Conservation (phyloP, 495 filamentous ascomycete genomes). For the Xylaria curta region DNA sequence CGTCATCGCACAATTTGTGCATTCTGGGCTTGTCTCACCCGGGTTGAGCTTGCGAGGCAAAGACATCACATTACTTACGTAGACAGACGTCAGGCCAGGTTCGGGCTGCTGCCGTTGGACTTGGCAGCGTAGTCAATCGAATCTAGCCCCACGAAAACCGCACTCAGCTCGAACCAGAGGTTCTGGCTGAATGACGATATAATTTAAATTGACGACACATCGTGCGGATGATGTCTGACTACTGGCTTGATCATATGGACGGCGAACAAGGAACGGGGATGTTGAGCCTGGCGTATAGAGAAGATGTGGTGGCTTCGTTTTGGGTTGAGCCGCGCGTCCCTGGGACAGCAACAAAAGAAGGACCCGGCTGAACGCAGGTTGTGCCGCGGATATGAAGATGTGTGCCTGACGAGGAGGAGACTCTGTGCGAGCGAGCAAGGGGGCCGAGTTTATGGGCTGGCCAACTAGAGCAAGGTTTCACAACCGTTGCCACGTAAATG, state of each 20-base stretch:
- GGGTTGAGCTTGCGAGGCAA: constrained; percentile 4
- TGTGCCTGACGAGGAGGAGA: constrained; percentile 1
- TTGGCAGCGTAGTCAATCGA: constrained; percentile 6
- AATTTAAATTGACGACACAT: not conserved
- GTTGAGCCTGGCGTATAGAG: constrained; percentile 2
- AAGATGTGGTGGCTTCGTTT: not conserved
- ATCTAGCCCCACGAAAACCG: not conserved
- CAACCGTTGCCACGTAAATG: not conserved
- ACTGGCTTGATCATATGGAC: constrained; percentile 7
- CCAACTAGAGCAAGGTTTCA: constrained; percentile 17
- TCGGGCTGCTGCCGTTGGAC: not conserved
- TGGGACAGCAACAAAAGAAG: not conserved
- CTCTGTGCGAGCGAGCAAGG: constrained; percentile 2
- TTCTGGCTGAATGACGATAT: not conserved
- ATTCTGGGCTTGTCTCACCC: not conserved
- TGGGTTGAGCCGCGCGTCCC: constrained; percentile 24
- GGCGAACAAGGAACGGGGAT: constrained; percentile 21
- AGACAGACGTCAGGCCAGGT: constrained; percentile 9
- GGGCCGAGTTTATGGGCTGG: constrained; percentile 3
- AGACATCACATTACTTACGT: not conserved
- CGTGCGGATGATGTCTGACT: not conserved
- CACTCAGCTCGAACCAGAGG: not conserved
- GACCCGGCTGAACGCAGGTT: not conserved
- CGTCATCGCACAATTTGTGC: constrained; percentile 11
- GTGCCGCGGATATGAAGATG: constrained; percentile 1